Percentiles rank a stretch among this genome's conserved stretches.
phyloP scores from a whole-genome alignment of 2,329 filamentous ascomycete species.

The Pestalotiopsis sp. region DNA sequence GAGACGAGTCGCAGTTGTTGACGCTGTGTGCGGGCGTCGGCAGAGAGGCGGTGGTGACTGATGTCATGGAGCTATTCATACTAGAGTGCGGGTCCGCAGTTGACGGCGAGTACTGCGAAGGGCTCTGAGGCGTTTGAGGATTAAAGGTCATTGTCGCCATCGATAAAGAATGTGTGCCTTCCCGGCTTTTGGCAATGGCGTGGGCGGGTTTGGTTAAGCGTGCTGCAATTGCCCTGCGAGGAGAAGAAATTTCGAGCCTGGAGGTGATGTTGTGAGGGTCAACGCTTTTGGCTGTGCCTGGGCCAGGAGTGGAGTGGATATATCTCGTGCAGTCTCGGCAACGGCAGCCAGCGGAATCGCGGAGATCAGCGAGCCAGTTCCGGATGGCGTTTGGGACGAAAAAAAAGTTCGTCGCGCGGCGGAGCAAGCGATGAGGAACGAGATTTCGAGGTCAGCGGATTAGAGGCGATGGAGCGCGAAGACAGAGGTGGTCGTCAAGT shows the following conservation, averaged over 20 bases:
- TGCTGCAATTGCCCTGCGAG: not conserved
- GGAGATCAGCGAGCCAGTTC: not conserved
- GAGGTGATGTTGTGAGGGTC: slow-evolving; percentile 1
- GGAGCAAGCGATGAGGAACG: slow-evolving; percentile 14
- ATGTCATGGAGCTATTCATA: slow-evolving; percentile 54
- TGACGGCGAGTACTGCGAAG: slow-evolving; percentile 62
- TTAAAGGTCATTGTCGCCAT: slow-evolving; percentile 65
- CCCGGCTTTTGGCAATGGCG: not conserved
- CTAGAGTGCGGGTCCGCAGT: slow-evolving; percentile 54
- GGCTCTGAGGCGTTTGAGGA: slow-evolving; percentile 69
- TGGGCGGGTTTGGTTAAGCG: not conserved
- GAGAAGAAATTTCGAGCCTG: not conserved
- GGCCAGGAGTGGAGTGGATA: not conserved
- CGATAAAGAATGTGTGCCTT: slow-evolving; percentile 24
- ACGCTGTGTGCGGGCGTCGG: slow-evolving; percentile 67
- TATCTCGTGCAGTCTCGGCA: not conserved
- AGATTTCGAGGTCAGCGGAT: not conserved
- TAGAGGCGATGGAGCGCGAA: slow-evolving; percentile 7
- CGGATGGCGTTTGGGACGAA: not conserved
- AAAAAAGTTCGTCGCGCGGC: slow-evolving; percentile 8
- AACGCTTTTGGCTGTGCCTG: not conserved
- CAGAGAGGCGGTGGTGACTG: slow-evolving; percentile 51
- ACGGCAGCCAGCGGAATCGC: not conserved
- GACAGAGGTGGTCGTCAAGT: slow-evolving; percentile 22
- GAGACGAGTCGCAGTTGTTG: slow-evolving; percentile 48